phyloP scores from a whole-genome alignment of 164 flowering plant genomes.

The Protea cynaroides region DNA sequence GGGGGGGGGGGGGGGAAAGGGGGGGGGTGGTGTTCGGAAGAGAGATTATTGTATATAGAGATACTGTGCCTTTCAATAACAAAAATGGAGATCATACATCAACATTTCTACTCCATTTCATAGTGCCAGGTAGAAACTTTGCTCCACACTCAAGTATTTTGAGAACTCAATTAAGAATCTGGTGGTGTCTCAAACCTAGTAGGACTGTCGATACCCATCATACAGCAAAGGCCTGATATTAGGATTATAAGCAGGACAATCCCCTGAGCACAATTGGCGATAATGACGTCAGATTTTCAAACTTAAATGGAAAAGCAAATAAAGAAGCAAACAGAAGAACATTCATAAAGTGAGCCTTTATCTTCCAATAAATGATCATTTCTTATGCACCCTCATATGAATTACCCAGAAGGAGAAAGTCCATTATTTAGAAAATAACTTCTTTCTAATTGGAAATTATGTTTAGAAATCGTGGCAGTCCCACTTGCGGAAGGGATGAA shows the following conservation, averaged over 20 bases:
- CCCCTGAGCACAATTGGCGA: conserved; percentile 46
- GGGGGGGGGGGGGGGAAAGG: too few relatives aligned
- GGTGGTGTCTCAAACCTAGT: conserved; percentile 85
- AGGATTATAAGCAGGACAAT: conserved; percentile 79
- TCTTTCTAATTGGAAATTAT: too few relatives aligned
- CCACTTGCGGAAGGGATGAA: too few relatives aligned
- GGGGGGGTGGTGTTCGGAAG: background rate
- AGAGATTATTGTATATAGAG: background rate
- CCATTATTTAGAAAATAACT: too few relatives aligned
- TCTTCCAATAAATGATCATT: too few relatives aligned
- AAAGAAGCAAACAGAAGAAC: background rate
- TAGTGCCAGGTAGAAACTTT: background rate
- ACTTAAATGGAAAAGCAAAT: background rate
- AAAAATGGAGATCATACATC: background rate
- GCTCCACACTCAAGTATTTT: background rate
- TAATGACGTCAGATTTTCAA: conserved; percentile 12
- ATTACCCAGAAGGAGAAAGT: too few relatives aligned
- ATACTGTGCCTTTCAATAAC: background rate
- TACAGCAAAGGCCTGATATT: conserved; percentile 88
- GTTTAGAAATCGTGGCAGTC: too few relatives aligned
- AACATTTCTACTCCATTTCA: conserved; percentile 6
- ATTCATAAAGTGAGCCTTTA: too few relatives aligned
- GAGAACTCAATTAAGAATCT: conserved; percentile 39
- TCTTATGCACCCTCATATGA: too few relatives aligned
- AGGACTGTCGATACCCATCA: conserved; percentile 95